These are phyloP conservation scores for Lepidopterella palustris DNA, from an alignment of 495 filamentous ascomycete genomes.

Conservation along the genomic window DNA sequence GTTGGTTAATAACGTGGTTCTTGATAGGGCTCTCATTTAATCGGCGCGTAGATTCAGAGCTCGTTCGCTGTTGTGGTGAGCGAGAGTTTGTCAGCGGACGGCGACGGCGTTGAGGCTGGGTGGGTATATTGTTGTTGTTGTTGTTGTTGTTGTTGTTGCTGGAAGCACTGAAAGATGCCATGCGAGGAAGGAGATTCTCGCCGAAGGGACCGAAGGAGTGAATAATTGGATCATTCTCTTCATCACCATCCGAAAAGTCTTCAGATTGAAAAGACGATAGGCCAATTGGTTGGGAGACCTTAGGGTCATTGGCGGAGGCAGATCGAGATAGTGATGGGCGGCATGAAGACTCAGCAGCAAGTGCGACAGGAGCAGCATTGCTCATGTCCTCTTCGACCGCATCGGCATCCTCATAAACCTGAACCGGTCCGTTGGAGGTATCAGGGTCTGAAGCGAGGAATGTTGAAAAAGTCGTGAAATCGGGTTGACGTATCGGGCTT, in stretches of 20 bases:
- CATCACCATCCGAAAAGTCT: constrained; percentile 70
- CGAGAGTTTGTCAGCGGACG: constrained; percentile 4
- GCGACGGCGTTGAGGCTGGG: constrained; percentile 13
- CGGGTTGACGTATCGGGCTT: constrained; percentile 20
- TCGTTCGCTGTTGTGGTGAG: constrained; percentile 17
- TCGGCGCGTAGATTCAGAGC: constrained; percentile 3
- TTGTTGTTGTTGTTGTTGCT: constrained; percentile 48
- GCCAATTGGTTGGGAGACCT: constrained; percentile 15
- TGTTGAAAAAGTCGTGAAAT: constrained; percentile 36
- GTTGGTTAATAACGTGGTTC: constrained; percentile 85
- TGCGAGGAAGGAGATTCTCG: constrained; percentile 67
- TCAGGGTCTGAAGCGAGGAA: constrained; percentile 42
- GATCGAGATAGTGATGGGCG: constrained; percentile 14
- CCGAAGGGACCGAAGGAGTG: constrained; percentile 87
- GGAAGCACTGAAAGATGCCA: constrained; percentile 62
- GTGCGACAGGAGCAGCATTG: constrained; percentile 10
- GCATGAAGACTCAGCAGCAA: constrained; percentile 13
- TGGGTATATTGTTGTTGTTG: constrained; percentile 27
- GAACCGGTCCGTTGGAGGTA: constrained; percentile 41
- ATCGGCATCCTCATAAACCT: constrained; percentile 56
- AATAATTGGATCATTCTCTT: constrained; percentile 87
- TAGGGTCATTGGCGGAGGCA: constrained; percentile 10
- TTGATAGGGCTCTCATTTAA: constrained; percentile 35
- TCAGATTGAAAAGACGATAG: constrained; percentile 30
- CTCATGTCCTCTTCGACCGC: constrained; percentile 32